Base-by-base conservation (phyloP, 441 rosid genomes). In the Raphanus hybrid region DNA sequence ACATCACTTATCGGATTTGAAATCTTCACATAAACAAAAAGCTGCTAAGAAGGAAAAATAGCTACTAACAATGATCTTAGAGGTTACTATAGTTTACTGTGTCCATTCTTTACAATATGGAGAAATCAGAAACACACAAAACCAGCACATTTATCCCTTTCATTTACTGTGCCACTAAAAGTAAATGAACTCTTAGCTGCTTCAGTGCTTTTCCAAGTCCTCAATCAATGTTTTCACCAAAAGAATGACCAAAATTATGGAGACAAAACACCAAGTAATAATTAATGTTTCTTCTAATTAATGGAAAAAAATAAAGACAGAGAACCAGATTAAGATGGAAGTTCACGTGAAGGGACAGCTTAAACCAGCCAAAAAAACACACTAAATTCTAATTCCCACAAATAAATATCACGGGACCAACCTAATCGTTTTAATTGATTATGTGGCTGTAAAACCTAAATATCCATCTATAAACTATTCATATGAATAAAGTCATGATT, bases 351-450 rank as follows among this genome's bases (percentile, higher is more conserved):
- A 78, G 29, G 18, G 23, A 69, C 78, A 69, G 82, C 78, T 73
- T 73, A 78, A 78, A 26, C 70, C 74, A 61, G 64, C 81, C 70
- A 61, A 78, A 77, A 54, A 65, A 43, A 34, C 3, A n/a, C 23
- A 45, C 63, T 34, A 43, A 72, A 67, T 67, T 52, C 60, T 68
- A 69, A 67, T 35, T 67, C 74, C 55, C 61, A 39, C 74, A 69
- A 79, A 74, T 35, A 79, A 74, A 78, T 68, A 74, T 20, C 71
- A 48, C 74, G 82, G 82, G 82, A 63, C 82, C 78, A 74, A 79
- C 39, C 82, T 73, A 73, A 78, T 73, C 70, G 18, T 55, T 73
- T 61, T 52, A 12, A 61, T 55, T 61, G 54, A 73, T 73, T 68
- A 73, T 68, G 74, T 78, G 78, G 61, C 70, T 78, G 70, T 54